Evolutionary conservation across 768 basidiomycete species (phyloP), one percentile per base, ranked within the genome.

Genomic region (Lactarius hatsudake): DNA sequence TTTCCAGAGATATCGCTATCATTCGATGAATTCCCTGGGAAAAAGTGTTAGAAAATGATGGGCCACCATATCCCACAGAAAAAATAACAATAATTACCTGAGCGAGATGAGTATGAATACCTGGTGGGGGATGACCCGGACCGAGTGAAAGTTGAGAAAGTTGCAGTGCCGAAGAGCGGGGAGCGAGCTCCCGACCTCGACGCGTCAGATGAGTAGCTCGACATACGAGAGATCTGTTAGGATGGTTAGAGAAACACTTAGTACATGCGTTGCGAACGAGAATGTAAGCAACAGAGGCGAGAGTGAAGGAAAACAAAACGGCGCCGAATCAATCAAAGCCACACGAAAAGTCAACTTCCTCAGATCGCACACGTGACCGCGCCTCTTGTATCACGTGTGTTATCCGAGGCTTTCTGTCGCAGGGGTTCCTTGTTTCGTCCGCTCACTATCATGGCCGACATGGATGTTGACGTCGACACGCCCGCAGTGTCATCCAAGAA

Each of bases 391-490:
- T 53, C 51, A 53, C 51, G 51, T 53, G 51, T 0, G 17, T 42
- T 42, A 42, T 42, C 42, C 34, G 1, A 10, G 36, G 36, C 13
- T 38, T 34, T 13, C 36, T 38, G 42, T 42, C 42, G 17, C 42
- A 18, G 42, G 15, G 6, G 18, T 26, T 1, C 48, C 15, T 5
- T 23, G 48, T 26, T 53, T 53, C 26, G 4, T 53, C 51, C 15
- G 13, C 30, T 56, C 30, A 56, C 42, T 48, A 76, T 64, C 65
- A 86, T 87, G 85, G 82, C 85, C 36, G 86, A 85, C 59, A 86
- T 86, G 84, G 91, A 89, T 63, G 88, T 94, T 76, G 93, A 94
- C 63, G 88, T 94, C 75, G 93, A 94, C 67, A 79, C 84, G 26
- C 86, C 72, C 74, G 75, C 74, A 26, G 72, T 76, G 43, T 73